phyloP scores from a whole-genome alignment of 768 basidiomycete genomes.

The Mycena capillaripes region DNA sequence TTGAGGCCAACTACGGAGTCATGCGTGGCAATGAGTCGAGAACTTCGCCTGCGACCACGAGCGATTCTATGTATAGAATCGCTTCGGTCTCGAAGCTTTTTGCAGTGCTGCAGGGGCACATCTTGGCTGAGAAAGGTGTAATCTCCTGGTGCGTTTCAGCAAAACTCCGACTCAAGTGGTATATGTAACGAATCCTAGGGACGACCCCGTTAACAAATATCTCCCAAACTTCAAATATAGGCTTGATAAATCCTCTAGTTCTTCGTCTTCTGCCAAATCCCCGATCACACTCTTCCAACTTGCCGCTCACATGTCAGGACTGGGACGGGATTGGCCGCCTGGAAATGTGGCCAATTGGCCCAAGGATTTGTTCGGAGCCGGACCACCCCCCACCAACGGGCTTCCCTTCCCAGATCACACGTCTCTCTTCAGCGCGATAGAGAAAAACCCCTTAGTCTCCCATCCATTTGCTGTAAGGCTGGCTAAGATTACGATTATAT shows the following conservation, averaged over 20 bases:
- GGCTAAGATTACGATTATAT: no score
- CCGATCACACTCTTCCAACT: conserved; percentile 46
- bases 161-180: no score
- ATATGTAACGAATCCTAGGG: conserved; percentile 42
- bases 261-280: not conserved
- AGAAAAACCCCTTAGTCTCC: conserved; percentile 41
- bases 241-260: no score
- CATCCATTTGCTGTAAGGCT: no score
- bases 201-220: conserved; percentile 53
- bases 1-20: conserved; percentile 51
- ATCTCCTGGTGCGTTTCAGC: conserved; percentile 43
- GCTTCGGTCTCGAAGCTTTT: conserved; percentile 58
- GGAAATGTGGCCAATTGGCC: conserved; percentile 55
- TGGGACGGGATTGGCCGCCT: conserved; percentile 20
- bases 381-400: conserved; percentile 54
- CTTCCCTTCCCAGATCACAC: conserved; percentile 50
- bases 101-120: conserved; percentile 50
- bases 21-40: conserved; percentile 49
- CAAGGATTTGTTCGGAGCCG: conserved; percentile 45
- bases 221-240: conserved; percentile 45
- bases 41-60: conserved; percentile 31
- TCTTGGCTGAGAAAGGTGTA: conserved; percentile 52
- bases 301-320: conserved; percentile 30
- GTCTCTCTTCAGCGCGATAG: conserved; percentile 44
- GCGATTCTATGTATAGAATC: conserved; percentile 54